These are phyloP conservation scores for Teratosphaeria pseudoeucalypti DNA, from an alignment of 2,329 filamentous ascomycete species.

Conservation along the genomic window DNA sequence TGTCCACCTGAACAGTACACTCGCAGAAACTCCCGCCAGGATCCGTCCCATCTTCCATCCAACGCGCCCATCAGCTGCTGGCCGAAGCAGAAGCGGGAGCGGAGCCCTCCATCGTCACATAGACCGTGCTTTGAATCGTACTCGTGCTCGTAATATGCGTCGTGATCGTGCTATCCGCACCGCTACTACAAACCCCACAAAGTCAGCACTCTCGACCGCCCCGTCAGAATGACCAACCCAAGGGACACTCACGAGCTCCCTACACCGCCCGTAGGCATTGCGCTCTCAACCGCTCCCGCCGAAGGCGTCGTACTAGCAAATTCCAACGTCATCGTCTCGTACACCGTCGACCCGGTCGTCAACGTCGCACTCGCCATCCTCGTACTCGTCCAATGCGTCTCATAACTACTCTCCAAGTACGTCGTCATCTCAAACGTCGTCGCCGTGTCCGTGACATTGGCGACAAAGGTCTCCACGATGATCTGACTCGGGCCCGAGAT, in stretches of 20 bases:
- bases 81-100: background rate
- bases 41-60: too few species aligned
- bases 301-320: conserved; percentile 2
- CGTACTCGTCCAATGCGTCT: conserved; percentile 26
- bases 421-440: conserved; percentile 31
- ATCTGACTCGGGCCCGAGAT: conserved; percentile 25
- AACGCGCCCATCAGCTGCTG: too few species aligned
- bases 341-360: conserved; percentile 19
- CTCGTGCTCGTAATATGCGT: background rate
- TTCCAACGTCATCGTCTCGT: conserved; percentile 20
- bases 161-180: background rate
- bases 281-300: background rate
- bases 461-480: conserved; percentile 31
- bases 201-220: background rate
- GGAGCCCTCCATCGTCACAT: background rate
- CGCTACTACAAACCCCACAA: background rate
- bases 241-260: too few species aligned
- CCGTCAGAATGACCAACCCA: background rate
- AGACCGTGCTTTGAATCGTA: background rate
- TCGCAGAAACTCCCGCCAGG: too few species aligned
- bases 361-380: conserved; percentile 6
- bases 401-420: conserved; percentile 28
- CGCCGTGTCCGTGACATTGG: conserved; percentile 28
- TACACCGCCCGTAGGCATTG: background rate
- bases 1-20: too few species aligned